phyloP scores from a whole-genome alignment of 495 filamentous ascomycete species.

The Aspergillus sclerotioniger region DNA sequence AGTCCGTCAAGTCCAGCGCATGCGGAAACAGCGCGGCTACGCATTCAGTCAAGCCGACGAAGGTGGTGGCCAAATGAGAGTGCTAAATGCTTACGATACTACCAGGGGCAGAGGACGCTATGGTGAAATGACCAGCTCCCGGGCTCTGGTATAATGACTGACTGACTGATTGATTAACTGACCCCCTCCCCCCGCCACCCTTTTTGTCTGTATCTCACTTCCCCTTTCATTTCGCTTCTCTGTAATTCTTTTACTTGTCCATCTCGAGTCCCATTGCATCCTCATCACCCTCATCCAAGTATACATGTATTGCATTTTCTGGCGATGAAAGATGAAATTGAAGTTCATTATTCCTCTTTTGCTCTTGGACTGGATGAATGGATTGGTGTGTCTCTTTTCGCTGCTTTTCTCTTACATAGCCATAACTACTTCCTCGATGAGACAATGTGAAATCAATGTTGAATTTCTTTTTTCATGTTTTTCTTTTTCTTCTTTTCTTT shows the following conservation, averaged over 20 bases:
- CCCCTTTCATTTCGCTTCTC: slow-evolving; percentile 21
- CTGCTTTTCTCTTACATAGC: background rate
- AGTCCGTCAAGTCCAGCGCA: slow-evolving; percentile 95
- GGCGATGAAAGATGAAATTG: background rate
- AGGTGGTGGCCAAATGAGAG: slow-evolving; percentile 70
- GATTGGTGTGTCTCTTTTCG: background rate
- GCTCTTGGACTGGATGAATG: background rate
- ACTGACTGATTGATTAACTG: background rate
- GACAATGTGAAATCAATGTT: slow-evolving; percentile 10
- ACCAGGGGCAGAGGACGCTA: slow-evolving; percentile 87
- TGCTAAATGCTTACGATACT: slow-evolving; percentile 96
- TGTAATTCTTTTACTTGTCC: slow-evolving; percentile 9
- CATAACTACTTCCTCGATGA: background rate
- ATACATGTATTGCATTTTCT: background rate
- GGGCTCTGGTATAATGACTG: slow-evolving; percentile 36
- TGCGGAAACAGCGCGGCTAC: slow-evolving; percentile 98
- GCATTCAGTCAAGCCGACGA: slow-evolving; percentile 98
- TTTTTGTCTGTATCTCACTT: slow-evolving; percentile 14
- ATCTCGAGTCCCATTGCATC: background rate
- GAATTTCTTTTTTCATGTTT: background rate
- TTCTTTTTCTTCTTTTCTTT: background rate
- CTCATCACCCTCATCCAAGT: background rate
- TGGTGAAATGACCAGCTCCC: slow-evolving; percentile 90
- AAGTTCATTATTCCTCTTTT: background rate
- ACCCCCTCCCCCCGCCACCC: background rate